Evolutionary conservation across 768 basidiomycete species (phyloP).

Genomic region (Amanita inopinata): DNA sequence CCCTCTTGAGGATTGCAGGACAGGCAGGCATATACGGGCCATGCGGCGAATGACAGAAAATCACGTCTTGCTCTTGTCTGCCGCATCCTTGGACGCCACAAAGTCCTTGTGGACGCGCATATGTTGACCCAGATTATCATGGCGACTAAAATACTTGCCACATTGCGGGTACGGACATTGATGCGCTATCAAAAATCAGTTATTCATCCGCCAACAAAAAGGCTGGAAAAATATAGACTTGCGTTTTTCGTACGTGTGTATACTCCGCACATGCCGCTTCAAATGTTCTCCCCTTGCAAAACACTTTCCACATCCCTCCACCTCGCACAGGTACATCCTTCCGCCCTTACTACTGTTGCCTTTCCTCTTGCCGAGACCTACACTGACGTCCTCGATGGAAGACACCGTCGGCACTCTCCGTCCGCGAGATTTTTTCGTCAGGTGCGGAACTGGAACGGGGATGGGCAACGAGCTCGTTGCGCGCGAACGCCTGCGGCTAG

Average conservation of each 20-base stretch:
- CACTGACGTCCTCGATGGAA: slow-evolving; percentile 22
- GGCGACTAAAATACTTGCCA: slow-evolving; percentile 76
- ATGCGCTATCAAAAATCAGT: slow-evolving; percentile 43
- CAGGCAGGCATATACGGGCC: no score
- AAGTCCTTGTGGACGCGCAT: slow-evolving; percentile 70
- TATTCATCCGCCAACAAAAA: slow-evolving; percentile 4
- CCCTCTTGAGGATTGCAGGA: background rate
- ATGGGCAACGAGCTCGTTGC: slow-evolving; percentile 30
- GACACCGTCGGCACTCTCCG: slow-evolving; percentile 50
- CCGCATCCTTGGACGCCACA: slow-evolving; percentile 17
- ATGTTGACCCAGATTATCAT: slow-evolving; percentile 85
- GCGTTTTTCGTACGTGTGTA: slow-evolving; percentile 93
- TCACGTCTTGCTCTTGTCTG: slow-evolving; percentile 2
- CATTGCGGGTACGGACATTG: slow-evolving; percentile 74
- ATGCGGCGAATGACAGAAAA: background rate
- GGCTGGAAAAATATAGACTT: slow-evolving; percentile 23
- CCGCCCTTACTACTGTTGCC: slow-evolving; percentile 28
- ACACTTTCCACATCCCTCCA: slow-evolving; percentile 78
- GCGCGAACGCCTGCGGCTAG: slow-evolving; percentile 26
- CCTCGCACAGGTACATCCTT: slow-evolving; percentile 65
- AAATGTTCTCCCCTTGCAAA: slow-evolving; percentile 86
- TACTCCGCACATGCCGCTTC: slow-evolving; percentile 80
- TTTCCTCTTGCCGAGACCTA: slow-evolving; percentile 18
- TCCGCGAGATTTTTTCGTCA: slow-evolving; percentile 65
- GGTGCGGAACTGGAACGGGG: slow-evolving; percentile 56